Percentiles rank a stretch among this genome's conserved stretches.
Evolutionary conservation across 2,329 filamentous ascomycete genomes (phyloP).

Genomic region (Parastagonospora nodorum): DNA sequence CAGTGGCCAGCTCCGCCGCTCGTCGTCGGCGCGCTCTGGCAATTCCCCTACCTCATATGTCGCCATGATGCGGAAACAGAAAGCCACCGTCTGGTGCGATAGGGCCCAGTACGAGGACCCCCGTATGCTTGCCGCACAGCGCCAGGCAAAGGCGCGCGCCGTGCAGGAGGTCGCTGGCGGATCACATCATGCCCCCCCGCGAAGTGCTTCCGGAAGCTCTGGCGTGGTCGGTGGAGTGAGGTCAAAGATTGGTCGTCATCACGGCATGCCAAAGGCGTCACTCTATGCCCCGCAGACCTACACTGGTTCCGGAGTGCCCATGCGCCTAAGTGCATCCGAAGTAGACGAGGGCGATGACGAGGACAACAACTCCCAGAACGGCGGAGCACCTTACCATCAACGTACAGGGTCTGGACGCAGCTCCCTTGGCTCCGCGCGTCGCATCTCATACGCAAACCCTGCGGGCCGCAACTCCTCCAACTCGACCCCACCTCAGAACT

Average conservation of each 20-base stretch:
- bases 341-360: constrained; percentile 87
- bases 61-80: constrained; percentile 93
- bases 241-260: constrained; percentile 81
- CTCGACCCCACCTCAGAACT: constrained; percentile 59
- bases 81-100: constrained; percentile 98
- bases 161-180: constrained; percentile 79
- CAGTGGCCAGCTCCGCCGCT: constrained; percentile 67
- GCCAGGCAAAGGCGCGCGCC: constrained; percentile 84
- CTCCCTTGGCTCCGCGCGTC: constrained; percentile 57
- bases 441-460: constrained; percentile 45
- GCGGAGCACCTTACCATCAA: constrained; percentile 60
- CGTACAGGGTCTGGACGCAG: constrained; percentile 76
- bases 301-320: constrained; percentile 79
- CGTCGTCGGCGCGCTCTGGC: constrained; percentile 78
- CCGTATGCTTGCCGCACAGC: constrained; percentile 77
- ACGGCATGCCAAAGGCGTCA: constrained; percentile 77
- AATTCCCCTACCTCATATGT: constrained; percentile 78
- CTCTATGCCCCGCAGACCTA: constrained; percentile 80
- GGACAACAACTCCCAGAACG: constrained; percentile 58
- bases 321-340: constrained; percentile 92
- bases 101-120: constrained; percentile 91
- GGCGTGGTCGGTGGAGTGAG: constrained; percentile 60
- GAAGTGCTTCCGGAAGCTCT: constrained; percentile 46
- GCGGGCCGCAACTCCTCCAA: constrained; percentile 56
- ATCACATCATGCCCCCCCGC: constrained; percentile 40